These are phyloP conservation scores for Rhizophora mangle DNA, from an alignment of 345 rosid genomes.

Conservation along the genomic window DNA sequence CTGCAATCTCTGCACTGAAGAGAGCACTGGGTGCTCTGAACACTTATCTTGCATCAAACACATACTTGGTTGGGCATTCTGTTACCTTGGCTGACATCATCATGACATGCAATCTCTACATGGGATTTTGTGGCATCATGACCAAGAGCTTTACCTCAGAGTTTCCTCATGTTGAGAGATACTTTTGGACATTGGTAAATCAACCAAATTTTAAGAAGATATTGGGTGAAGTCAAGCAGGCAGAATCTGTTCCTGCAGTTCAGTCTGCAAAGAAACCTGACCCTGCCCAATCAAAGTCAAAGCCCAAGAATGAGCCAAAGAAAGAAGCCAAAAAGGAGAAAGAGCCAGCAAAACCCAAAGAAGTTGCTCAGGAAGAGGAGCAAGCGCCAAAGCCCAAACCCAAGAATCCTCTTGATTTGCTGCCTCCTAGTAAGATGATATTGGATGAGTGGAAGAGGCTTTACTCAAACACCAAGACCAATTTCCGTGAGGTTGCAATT, in stretches of 20 bases:
- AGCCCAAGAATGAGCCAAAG: constrained; percentile 63
- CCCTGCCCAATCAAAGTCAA: constrained; percentile 63
- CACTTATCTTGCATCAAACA: constrained; percentile 65
- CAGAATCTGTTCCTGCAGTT: constrained; percentile 60
- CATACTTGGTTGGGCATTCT: constrained; percentile 85
- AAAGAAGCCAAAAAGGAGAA: constrained; percentile 59
- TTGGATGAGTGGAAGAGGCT: constrained; percentile 99
- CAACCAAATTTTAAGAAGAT: constrained; percentile 86
- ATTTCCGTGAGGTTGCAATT: constrained; percentile 95
- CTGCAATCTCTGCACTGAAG: constrained; percentile 59
- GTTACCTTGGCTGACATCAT: constrained; percentile 86
- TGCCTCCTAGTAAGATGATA: constrained; percentile 90
- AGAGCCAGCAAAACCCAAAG: constrained; percentile 77
- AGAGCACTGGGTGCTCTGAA: constrained; percentile 78
- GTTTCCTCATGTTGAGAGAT: constrained; percentile 96
- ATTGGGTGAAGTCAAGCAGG: constrained; percentile 77
- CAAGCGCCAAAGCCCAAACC: constrained; percentile 55
- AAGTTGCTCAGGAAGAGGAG: constrained; percentile 33
- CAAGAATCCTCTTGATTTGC: constrained; percentile 89
- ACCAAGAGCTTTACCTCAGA: constrained; percentile 79
- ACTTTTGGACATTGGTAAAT: constrained; percentile 94
- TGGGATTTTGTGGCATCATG: constrained; percentile 55
- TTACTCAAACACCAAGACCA: constrained; percentile 89
- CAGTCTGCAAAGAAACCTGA: constrained; percentile 59
- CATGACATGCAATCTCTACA: constrained; percentile 61